Evolutionary conservation across 2,329 filamentous ascomycete genomes (phyloP).

Genomic region (Parascedosporium putredinis): DNA sequence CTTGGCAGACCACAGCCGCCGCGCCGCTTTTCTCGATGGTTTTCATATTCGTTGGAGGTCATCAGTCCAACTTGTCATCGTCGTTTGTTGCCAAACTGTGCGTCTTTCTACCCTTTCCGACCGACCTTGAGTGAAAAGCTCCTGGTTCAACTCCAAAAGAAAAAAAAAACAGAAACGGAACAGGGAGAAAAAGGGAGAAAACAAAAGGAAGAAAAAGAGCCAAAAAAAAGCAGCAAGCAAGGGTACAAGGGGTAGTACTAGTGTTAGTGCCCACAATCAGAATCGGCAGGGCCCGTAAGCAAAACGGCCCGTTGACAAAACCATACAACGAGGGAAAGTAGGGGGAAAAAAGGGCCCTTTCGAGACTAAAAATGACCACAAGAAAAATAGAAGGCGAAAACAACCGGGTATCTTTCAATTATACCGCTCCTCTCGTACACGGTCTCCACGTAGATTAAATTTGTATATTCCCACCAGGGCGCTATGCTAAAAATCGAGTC

Average conservation of each 20-base stretch:
- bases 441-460: not conserved
- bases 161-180: not conserved
- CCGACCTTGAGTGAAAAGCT: not conserved
- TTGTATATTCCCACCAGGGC: not conserved
- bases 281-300: no score
- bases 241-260: not conserved
- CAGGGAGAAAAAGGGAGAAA: not conserved
- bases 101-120: conserved; percentile 2
- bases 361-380: no score
- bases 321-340: no score
- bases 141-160: not conserved
- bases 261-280: no score
- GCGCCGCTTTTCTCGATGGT: not conserved
- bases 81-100: conserved; percentile 9
- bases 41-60: not conserved
- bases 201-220: not conserved
- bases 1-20: not conserved
- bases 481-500: not conserved
- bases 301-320: no score
- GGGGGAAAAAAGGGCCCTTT: no score
- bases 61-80: conserved; percentile 5
- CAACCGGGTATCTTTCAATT: not conserved
- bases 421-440: not conserved
- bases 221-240: not conserved
- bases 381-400: not conserved